These are phyloP conservation scores for Lachnellula arida DNA, from an alignment of 2,329 filamentous ascomycete species.

Conservation along the genomic window DNA sequence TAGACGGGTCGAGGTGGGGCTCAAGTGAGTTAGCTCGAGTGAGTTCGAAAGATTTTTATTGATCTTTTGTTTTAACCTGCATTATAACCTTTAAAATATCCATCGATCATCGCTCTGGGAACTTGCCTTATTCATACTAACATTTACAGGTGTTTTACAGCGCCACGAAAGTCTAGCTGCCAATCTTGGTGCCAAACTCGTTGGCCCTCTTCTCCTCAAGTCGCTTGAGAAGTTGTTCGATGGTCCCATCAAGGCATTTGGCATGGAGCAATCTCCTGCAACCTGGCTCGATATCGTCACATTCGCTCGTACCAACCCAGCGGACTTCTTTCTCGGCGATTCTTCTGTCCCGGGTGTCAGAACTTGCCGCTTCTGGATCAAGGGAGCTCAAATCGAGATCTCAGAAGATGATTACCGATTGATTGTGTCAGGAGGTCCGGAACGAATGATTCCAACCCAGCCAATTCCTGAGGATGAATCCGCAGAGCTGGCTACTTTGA, in stretches of 20 bases:
- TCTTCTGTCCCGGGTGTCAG: slow-evolving; percentile 59
- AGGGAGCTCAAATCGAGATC: slow-evolving; percentile 78
- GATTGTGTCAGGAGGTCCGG: slow-evolving; percentile 76
- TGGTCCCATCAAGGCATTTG: slow-evolving; percentile 59
- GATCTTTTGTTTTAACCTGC: not conserved
- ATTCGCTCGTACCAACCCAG: slow-evolving; percentile 74
- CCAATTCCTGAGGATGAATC: slow-evolving; percentile 82
- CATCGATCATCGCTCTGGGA: no score
- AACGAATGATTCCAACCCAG: slow-evolving; percentile 75
- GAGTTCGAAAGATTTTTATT: not conserved
- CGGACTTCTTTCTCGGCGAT: slow-evolving; percentile 70
- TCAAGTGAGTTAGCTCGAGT: not conserved
- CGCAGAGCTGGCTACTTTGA: slow-evolving; percentile 76
- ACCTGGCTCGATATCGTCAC: slow-evolving; percentile 84
- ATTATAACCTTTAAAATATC: no score
- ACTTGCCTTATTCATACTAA: slow-evolving; percentile 1
- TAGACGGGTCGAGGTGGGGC: not conserved
- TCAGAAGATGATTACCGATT: slow-evolving; percentile 83
- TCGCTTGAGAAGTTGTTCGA: slow-evolving; percentile 85
- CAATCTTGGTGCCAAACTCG: slow-evolving; percentile 76
- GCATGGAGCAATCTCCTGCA: slow-evolving; percentile 58
- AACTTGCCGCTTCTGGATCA: slow-evolving; percentile 77
- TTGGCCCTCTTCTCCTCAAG: slow-evolving; percentile 78
- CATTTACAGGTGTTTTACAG: slow-evolving; percentile 62
- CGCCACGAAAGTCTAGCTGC: slow-evolving; percentile 83